A percentile compares a stretch with the other conserved stretches of the same genome.
Evolutionary conservation across 1,139 yeast genomes (phyloP).

Genomic region (Debaryomyces sp.): DNA sequence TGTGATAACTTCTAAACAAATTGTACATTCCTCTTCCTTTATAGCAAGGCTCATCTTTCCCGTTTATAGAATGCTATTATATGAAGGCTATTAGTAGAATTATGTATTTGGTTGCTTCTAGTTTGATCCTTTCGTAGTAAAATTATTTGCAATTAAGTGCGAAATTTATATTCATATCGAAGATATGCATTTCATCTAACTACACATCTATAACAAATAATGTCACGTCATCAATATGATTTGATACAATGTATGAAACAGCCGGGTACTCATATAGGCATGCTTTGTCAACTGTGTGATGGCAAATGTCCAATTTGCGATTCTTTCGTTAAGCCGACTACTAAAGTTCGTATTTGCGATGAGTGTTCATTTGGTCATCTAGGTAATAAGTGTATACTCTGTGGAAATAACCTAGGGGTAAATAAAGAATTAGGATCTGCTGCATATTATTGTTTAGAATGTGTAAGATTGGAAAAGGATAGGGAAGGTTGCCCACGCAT

Average conservation of each 20-base stretch:
- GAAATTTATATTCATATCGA: neutral
- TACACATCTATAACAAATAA: constrained; percentile 21
- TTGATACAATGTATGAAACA: constrained; percentile 83
- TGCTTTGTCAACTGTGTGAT: constrained; percentile 82
- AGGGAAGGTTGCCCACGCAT: constrained; percentile 94
- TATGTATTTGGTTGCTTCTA: neutral
- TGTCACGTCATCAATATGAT: constrained; percentile 94
- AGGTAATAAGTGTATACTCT: constrained; percentile 69
- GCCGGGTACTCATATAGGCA: constrained; percentile 74
- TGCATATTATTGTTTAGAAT: constrained; percentile 86
- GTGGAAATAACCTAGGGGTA: constrained; percentile 60
- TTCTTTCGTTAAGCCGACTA: constrained; percentile 76
- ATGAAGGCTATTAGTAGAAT: neutral
- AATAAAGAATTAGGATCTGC: constrained; percentile 46
- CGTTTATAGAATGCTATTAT: neutral
- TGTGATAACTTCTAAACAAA: constrained; percentile 47
- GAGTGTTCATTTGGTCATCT: constrained; percentile 80
- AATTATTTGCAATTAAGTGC: constrained; percentile 7
- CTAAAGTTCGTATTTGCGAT: constrained; percentile 77
- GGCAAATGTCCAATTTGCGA: constrained; percentile 94
- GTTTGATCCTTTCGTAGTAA: neutral
- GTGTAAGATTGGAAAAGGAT: constrained; percentile 78
- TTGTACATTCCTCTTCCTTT: constrained; percentile 45
- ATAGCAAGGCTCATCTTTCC: neutral
- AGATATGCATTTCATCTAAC: neutral